phyloP scores from a whole-genome alignment of 805 yeast genomes.

The Scheffersomyces coipomensis region DNA sequence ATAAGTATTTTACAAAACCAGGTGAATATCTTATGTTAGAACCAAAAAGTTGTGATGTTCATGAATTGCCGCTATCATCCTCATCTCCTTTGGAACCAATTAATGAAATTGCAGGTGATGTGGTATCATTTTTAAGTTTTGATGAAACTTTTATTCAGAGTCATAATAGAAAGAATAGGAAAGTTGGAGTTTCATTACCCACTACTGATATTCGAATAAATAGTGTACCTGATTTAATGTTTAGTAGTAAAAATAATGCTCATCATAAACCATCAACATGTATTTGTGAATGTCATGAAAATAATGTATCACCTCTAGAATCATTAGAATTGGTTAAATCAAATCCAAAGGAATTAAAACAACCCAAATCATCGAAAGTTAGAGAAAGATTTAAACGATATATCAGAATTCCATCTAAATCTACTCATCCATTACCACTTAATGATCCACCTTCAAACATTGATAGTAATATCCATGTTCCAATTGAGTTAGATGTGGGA shows the following conservation, averaged over 20 bases:
- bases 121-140: neutral
- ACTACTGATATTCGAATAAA: neutral
- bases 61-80: neutral
- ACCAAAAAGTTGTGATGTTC: neutral
- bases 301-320: neutral
- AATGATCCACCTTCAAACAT: neutral
- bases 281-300: slow-evolving; percentile 1
- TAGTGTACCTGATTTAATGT: neutral
- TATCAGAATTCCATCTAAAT: neutral
- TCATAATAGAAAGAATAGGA: too few relatives aligned
- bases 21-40: slow-evolving; percentile 27
- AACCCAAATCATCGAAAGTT: neutral
- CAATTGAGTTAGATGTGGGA: neutral
- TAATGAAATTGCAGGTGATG: neutral
- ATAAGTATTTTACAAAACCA: slow-evolving; percentile 24
- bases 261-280: neutral
- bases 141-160: neutral
- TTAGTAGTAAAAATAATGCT: too few relatives aligned
- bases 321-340: neutral
- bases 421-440: neutral
- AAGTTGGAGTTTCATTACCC: neutral
- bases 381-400: neutral
- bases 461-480: neutral
- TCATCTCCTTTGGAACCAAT: neutral
- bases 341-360: too few relatives aligned